Percentiles rank a stretch among this genome's conserved stretches.
These are phyloP conservation scores for Saccharomycopsis hybrid DNA, from an alignment of 1,139 yeast genomes.

Conservation along the genomic window DNA sequence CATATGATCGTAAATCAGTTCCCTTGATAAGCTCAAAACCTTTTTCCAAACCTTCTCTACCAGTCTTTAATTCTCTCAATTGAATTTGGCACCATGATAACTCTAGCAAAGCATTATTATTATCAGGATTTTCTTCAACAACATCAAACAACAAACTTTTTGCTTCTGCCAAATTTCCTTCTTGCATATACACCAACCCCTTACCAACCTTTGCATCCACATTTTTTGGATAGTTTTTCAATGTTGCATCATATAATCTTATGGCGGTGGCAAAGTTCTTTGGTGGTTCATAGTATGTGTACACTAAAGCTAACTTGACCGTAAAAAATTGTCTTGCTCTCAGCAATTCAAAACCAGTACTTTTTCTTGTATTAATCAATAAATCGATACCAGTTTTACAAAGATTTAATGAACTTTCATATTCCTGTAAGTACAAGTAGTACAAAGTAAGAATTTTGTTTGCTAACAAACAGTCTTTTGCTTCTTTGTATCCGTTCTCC, in stretches of 20 bases:
- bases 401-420: constrained; percentile 51
- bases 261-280: constrained; percentile 75
- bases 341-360: constrained; percentile 41
- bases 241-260: constrained; percentile 59
- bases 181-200: constrained; percentile 69
- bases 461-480: constrained; percentile 50
- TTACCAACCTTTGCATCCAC: constrained; percentile 71
- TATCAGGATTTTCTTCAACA: constrained; percentile 40
- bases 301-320: constrained; percentile 65
- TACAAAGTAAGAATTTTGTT: constrained; percentile 60
- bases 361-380: constrained; percentile 43
- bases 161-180: constrained; percentile 52
- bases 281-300: constrained; percentile 85
- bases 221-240: constrained; percentile 44
- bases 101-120: constrained; percentile 60
- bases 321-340: constrained; percentile 56
- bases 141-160: constrained; percentile 46
- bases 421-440: constrained; percentile 57
- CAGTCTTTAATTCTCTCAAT: constrained; percentile 44
- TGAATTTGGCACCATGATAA: constrained; percentile 73
- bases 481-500: constrained; percentile 45
- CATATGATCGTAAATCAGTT: constrained; percentile 45
- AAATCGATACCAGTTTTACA: constrained; percentile 58
- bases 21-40: constrained; percentile 44
- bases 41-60: constrained; percentile 43